phyloP scores from a whole-genome alignment of 1,284 basidiomycete genomes.

The Boletus semigastroideus region DNA sequence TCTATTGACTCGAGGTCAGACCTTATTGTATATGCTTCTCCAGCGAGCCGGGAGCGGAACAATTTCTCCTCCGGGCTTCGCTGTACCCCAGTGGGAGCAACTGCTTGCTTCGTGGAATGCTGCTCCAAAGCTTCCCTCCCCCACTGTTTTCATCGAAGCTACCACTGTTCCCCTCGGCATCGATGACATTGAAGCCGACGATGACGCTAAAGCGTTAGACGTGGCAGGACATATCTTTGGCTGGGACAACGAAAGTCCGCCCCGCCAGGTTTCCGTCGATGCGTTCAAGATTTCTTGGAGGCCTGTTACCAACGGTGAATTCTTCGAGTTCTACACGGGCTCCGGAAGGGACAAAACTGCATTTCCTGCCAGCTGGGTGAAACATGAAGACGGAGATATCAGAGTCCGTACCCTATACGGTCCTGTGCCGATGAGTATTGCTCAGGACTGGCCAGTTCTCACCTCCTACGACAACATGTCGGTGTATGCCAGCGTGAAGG shows the following conservation, averaged over 20 bases:
- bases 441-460: slow-evolving; percentile 84
- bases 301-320: slow-evolving; percentile 85
- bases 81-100: slow-evolving; percentile 72
- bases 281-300: slow-evolving; percentile 78
- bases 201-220: slow-evolving; percentile 42
- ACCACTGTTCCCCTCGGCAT: slow-evolving; percentile 74
- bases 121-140: slow-evolving; percentile 40
- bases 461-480: slow-evolving; percentile 80
- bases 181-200: slow-evolving; percentile 78
- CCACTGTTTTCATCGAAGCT: slow-evolving; percentile 60
- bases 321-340: slow-evolving; percentile 55
- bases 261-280: slow-evolving; percentile 54
- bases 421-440: slow-evolving; percentile 74
- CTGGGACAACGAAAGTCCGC: slow-evolving; percentile 94
- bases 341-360: slow-evolving; percentile 34
- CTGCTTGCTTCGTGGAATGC: slow-evolving; percentile 68
- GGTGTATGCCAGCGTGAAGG: slow-evolving; percentile 79
- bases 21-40: slow-evolving; percentile 91
- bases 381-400: slow-evolving; percentile 44
- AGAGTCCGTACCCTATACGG: slow-evolving; percentile 88
- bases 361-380: slow-evolving; percentile 70
- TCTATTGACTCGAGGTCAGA: slow-evolving; percentile 44
- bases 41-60: slow-evolving; percentile 79
- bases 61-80: slow-evolving; percentile 76
- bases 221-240: slow-evolving; percentile 75